phyloP scores from a whole-genome alignment of 306 rosid species.

The Ormosia emarginata region DNA sequence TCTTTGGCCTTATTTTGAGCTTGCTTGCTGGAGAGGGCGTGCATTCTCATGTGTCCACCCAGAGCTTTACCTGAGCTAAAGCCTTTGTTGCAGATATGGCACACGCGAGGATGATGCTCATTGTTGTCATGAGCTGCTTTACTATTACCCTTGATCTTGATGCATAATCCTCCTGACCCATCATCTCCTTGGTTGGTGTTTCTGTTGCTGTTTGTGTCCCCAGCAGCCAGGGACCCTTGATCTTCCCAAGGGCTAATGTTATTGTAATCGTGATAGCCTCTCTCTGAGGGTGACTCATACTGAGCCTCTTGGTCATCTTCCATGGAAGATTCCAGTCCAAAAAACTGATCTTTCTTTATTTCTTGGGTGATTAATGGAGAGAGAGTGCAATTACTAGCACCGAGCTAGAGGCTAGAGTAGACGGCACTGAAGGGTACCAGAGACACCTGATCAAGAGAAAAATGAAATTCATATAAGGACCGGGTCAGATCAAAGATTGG shows the following conservation, averaged over 20 bases:
- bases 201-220: not conserved
- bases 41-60: constrained; percentile 59
- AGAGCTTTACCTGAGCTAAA: constrained; percentile 45
- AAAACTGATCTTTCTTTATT: not conserved
- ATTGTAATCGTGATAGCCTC: not conserved
- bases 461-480: not conserved
- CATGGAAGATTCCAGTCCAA: not conserved
- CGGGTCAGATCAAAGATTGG: not conserved
- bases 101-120: not conserved
- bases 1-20: not conserved
- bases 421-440: not conserved
- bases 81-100: constrained; percentile 28
- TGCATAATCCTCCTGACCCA: not conserved
- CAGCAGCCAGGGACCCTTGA: not conserved
- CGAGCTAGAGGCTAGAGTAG: not conserved
- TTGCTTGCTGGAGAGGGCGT: not conserved
- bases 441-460: not conserved
- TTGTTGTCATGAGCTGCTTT: no score
- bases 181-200: not conserved
- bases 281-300: not conserved
- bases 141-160: not conserved
- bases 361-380: not conserved
- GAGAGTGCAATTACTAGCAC: not conserved
- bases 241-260: not conserved
- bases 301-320: not conserved